These are phyloP conservation scores for Kuraishia hungarica DNA, from an alignment of 805 yeast species.

Conservation along the genomic window DNA sequence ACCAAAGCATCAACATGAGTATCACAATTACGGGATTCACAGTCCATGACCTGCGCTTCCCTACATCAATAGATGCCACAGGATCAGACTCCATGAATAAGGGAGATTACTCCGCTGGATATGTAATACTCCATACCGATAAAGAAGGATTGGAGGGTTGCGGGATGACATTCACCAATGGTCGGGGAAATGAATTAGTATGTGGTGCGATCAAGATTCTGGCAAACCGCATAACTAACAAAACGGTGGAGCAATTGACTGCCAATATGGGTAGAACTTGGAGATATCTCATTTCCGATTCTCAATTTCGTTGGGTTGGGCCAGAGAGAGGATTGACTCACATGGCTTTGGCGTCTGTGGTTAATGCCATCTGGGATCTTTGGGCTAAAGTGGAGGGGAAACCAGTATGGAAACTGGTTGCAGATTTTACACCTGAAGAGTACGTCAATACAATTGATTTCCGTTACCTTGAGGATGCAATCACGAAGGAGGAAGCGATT, in stretches of 20 bases:
- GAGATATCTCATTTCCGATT: slow-evolving; percentile 29
- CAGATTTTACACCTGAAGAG: slow-evolving; percentile 32
- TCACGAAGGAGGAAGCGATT: slow-evolving; percentile 32
- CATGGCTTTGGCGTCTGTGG: slow-evolving; percentile 30
- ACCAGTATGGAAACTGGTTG: slow-evolving; percentile 32
- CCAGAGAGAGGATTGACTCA: slow-evolving; percentile 36
- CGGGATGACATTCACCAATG: slow-evolving; percentile 35
- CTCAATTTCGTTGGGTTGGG: slow-evolving; percentile 34
- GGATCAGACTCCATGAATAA: slow-evolving; percentile 35
- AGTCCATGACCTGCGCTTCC: slow-evolving; percentile 26
- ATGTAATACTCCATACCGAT: slow-evolving; percentile 23
- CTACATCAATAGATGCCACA: slow-evolving; percentile 28
- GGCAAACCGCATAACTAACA: slow-evolving; percentile 27
- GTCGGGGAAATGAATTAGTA: slow-evolving; percentile 28
- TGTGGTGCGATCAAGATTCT: slow-evolving; percentile 25
- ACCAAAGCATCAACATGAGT: background rate
- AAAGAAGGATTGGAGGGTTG: slow-evolving; percentile 21
- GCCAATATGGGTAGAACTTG: slow-evolving; percentile 31
- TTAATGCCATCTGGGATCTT: slow-evolving; percentile 33
- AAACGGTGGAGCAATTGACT: slow-evolving; percentile 21
- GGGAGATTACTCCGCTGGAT: slow-evolving; percentile 33
- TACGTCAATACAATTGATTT: slow-evolving; percentile 30
- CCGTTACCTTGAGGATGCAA: slow-evolving; percentile 30
- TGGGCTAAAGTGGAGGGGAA: slow-evolving; percentile 29
- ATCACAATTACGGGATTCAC: slow-evolving; percentile 18